phyloP scores from a whole-genome alignment of 257 asterid genomes.

The Eustoma russellianum region DNA sequence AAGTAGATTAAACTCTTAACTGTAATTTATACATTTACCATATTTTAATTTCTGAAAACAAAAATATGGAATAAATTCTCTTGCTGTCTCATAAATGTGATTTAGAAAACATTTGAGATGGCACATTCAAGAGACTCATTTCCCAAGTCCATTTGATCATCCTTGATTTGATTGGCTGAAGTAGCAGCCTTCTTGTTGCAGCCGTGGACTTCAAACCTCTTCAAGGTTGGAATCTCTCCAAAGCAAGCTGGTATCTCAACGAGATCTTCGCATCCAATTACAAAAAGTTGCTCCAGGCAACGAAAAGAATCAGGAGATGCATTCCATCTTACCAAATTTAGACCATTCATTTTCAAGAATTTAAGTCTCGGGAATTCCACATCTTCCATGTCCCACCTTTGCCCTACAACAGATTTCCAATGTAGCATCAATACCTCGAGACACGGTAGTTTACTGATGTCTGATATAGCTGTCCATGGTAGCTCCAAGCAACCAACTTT shows the following conservation, averaged over 20 bases:
- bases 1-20: too few species aligned
- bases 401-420: not conserved
- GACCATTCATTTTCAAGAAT: not conserved
- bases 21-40: too few species aligned
- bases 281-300: not conserved
- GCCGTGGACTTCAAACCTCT: not conserved
- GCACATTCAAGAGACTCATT: not conserved
- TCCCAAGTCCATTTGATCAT: not conserved
- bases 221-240: not conserved
- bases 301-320: not conserved
- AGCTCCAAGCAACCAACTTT: not conserved
- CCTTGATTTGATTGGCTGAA: not conserved
- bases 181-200: not conserved
- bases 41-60: too few species aligned
- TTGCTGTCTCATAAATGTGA: too few species aligned
- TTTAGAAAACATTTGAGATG: too few species aligned
- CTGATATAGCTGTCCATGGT: slow-evolving; percentile 4
- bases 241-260: not conserved
- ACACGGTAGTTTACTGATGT: not conserved
- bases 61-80: too few species aligned
- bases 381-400: not conserved
- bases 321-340: not conserved
- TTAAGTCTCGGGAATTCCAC: not conserved
- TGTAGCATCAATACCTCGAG: slow-evolving; percentile 6
- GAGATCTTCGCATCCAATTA: not conserved